Conservation (phyloP, 1,284 basidiomycete genomes). For the Marasmius oreades region DNA sequence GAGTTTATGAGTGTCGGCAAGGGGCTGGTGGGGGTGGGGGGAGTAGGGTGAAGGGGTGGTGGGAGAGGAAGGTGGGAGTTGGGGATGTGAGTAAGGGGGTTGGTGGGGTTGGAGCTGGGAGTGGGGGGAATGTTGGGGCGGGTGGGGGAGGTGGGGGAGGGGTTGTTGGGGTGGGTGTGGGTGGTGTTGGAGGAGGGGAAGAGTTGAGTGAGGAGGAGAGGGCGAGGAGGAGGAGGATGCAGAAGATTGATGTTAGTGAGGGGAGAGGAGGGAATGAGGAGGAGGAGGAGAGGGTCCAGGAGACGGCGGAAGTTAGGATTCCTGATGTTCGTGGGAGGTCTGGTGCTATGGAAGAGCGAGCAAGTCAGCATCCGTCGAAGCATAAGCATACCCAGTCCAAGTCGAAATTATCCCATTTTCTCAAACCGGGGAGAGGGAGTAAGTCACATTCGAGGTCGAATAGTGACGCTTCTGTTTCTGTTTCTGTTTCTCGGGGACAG, state of each 20-base stretch:
- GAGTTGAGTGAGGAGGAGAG: slow-evolving; percentile 9
- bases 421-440: slow-evolving; percentile 27
- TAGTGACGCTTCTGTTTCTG: slow-evolving; percentile 32
- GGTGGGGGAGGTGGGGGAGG: slow-evolving; percentile 14
- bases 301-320: slow-evolving; percentile 5
- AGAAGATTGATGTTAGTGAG: slow-evolving; percentile 10
- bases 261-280: background rate
- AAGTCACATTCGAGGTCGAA: slow-evolving; percentile 31
- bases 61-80: slow-evolving; percentile 71
- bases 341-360: too few relatives aligned
- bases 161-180: background rate
- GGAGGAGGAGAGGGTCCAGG: background rate
- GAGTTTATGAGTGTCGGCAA: slow-evolving; percentile 72
- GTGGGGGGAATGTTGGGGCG: slow-evolving; percentile 20
- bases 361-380: too few relatives aligned
- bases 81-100: slow-evolving; percentile 44
- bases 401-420: slow-evolving; percentile 17
- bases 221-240: slow-evolving; percentile 1
- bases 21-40: slow-evolving; percentile 42
- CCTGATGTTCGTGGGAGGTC: background rate
- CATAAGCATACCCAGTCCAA: slow-evolving; percentile 3
- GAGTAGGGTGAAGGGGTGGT: slow-evolving; percentile 64
- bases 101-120: slow-evolving; percentile 20
- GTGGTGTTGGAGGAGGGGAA: background rate
- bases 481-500: slow-evolving; percentile 3